Evolutionary conservation across 73 alveolate genomes (phyloP), one percentile per base, ranked within the genome.

Genomic region (Paramecium octaurelia): DNA sequence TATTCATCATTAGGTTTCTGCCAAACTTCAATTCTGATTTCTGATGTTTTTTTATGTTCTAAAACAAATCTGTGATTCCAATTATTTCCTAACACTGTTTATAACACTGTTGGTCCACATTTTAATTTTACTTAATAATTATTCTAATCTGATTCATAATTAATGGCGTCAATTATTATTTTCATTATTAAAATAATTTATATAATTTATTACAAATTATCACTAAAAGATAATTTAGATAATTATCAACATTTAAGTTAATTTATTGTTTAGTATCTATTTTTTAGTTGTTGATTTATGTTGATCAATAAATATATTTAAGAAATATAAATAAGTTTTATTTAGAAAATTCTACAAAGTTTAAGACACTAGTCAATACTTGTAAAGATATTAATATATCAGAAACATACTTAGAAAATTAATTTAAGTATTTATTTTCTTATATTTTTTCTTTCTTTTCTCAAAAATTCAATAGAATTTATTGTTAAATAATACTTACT

Each of bases 31-130:
- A 80, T 21, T 44, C 34, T 80, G 7, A 80, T 44, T 23, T 80
- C 91, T 16, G 57, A 29, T 18, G 44, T 21, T 80, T 64, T 80
- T 14, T 80, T 80, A 42, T 80, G 48, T 43, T 80, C 91, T 14
- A 80, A 31, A 8, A 46, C 57, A 80, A 80, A 80, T 11, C 48
- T 80, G 23, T 80, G 57, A 35, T 80, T 80, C 91, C 91, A 80
- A 42, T 40, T 80, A 24, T 80, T 80, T 14, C 91, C 91, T 40
- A 48, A 5, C 9, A 12, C n/a, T 43, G 91, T 80, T 48, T 80
- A 80, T n/a, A 44, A 46, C 23, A 80, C 91, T 48, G 31, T 31
- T n/a, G 91, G 48, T 21, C 91, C 91, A 23, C 42, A 40, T 46
- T 80, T 80, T 34, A 80, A 38, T 50, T 80, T 80, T 43, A 80